These are phyloP conservation scores for Ustilago cynodontis DNA, from an alignment of 1,284 basidiomycete genomes.

Conservation along the genomic window DNA sequence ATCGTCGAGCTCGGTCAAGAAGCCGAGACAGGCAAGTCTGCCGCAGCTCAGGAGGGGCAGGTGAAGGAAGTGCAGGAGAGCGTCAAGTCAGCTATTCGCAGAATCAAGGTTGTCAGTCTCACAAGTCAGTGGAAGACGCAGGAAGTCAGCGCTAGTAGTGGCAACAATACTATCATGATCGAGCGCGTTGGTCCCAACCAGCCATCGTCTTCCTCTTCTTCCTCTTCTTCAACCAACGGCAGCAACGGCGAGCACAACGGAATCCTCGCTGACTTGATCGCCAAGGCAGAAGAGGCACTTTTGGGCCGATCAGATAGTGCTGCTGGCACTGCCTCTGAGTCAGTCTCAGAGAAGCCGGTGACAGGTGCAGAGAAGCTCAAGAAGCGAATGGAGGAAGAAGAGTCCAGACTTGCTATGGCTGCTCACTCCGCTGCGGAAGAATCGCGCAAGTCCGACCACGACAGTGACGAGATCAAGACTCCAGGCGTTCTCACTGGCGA, in stretches of 20 bases:
- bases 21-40: slow-evolving; percentile 27
- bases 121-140: slow-evolving; percentile 55
- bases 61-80: slow-evolving; percentile 19
- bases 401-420: slow-evolving; percentile 40
- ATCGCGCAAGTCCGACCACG: slow-evolving; percentile 23
- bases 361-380: slow-evolving; percentile 32
- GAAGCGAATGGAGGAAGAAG: slow-evolving; percentile 46
- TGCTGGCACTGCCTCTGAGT: neutral
- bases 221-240: slow-evolving; percentile 1
- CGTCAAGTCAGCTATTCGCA: slow-evolving; percentile 46
- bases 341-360: neutral
- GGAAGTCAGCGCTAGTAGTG: slow-evolving; percentile 43
- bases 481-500: slow-evolving; percentile 19
- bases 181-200: slow-evolving; percentile 33
- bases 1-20: slow-evolving; percentile 34
- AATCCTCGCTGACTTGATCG: slow-evolving; percentile 34
- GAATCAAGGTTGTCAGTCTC: slow-evolving; percentile 43
- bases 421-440: slow-evolving; percentile 51
- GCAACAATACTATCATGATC: slow-evolving; percentile 55
- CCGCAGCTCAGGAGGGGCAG: slow-evolving; percentile 4
- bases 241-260: slow-evolving; percentile 19
- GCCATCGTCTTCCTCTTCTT: neutral
- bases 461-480: slow-evolving; percentile 32
- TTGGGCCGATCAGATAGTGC: slow-evolving; percentile 4
- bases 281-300: slow-evolving; percentile 47